These are phyloP conservation scores for Peniophora sp. DNA, from an alignment of 1,284 basidiomycete species.

Conservation along the genomic window DNA sequence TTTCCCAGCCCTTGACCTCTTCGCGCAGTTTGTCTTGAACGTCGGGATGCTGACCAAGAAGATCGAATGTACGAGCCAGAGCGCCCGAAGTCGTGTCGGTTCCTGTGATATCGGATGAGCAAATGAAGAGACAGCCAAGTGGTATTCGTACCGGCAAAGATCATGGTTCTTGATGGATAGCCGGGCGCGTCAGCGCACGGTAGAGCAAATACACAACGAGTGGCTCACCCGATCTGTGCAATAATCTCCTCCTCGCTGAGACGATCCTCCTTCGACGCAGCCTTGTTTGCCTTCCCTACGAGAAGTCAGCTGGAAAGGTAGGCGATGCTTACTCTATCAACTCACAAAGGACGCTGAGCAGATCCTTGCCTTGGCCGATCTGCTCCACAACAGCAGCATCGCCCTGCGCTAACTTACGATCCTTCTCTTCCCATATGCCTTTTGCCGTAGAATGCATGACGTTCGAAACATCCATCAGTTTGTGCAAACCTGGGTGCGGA, in stretches of 20 bases:
- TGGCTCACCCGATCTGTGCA: slow-evolving; percentile 11
- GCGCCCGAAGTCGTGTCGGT: background rate
- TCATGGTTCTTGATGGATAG: background rate
- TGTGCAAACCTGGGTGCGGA: background rate
- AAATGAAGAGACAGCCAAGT: background rate
- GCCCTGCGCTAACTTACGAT: background rate
- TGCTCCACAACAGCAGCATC: background rate
- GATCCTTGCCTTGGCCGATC: background rate
- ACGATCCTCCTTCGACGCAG: slow-evolving; percentile 8
- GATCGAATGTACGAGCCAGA: background rate
- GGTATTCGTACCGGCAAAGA: no score
- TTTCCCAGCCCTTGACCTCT: background rate
- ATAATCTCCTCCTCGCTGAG: slow-evolving; percentile 12
- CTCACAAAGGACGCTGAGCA: background rate
- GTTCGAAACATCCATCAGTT: background rate
- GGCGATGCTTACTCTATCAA: background rate
- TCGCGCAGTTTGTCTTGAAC: background rate
- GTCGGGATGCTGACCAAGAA: background rate
- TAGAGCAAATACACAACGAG: background rate
- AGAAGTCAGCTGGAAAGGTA: no score
- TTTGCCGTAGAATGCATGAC: background rate
- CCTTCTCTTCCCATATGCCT: background rate
- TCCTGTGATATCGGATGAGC: no score
- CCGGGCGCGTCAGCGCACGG: background rate
- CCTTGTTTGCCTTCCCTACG: slow-evolving; percentile 11